A percentile compares a stretch with the other conserved stretches of the same genome.
Conservation (phyloP, 208 protist genomes). For the Trypanosoma vivax region DNA sequence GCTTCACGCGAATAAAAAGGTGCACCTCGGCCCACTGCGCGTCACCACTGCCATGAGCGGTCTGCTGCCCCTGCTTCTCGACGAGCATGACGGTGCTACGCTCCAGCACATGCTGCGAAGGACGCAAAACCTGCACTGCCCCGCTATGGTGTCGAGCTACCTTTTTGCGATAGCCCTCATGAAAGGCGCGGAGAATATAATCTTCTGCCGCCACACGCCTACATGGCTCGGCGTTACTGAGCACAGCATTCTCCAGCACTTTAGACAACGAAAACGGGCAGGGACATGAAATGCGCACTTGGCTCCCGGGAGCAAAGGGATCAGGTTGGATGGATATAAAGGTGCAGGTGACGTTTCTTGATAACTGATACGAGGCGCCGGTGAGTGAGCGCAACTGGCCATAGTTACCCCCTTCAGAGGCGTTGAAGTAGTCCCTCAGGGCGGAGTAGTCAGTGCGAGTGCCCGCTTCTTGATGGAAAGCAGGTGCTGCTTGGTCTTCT, state of each 20-base stretch:
- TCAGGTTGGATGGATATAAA: constrained; percentile 59
- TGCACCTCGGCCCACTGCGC: constrained; percentile 31
- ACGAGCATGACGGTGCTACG: constrained; percentile 68
- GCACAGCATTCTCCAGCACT: constrained; percentile 5
- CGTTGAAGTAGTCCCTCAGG: constrained; percentile 26
- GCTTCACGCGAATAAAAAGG: constrained; percentile 78
- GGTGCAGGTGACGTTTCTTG: constrained; percentile 7
- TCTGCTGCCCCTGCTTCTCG: background rate
- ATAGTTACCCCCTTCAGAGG: constrained; percentile 47
- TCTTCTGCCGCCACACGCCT: constrained; percentile 55
- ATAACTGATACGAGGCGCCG: constrained; percentile 25
- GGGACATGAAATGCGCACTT: constrained; percentile 29
- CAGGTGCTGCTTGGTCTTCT: no score
- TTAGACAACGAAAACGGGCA: constrained; percentile 31
- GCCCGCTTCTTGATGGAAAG: no score
- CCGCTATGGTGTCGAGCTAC: constrained; percentile 3
- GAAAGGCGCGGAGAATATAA: constrained; percentile 50
- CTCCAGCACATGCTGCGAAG: constrained; percentile 83
- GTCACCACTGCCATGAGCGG: background rate
- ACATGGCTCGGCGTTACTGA: constrained; percentile 1
- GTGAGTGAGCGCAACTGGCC: constrained; percentile 50
- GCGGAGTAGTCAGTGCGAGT: background rate
- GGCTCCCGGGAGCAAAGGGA: constrained; percentile 73
- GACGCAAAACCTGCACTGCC: constrained; percentile 66
- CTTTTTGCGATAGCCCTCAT: constrained; percentile 7